Conservation (phyloP, 202 grass and related monocot genomes). For the Carex sylvatica region DNA sequence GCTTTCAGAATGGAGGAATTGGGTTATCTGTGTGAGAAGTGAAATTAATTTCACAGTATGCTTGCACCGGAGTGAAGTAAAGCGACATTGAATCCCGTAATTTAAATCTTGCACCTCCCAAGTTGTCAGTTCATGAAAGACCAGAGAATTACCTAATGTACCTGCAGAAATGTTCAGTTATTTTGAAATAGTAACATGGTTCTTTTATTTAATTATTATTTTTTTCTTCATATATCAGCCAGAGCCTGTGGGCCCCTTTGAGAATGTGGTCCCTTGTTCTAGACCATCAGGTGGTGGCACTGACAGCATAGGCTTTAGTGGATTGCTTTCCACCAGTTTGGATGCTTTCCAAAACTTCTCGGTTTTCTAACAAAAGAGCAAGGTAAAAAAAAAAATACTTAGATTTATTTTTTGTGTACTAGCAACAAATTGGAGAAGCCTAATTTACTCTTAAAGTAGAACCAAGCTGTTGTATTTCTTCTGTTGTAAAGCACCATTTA, state of each 20-base stretch:
- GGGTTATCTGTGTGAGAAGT: neutral
- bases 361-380: constrained; percentile 39
- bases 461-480: constrained; percentile 20
- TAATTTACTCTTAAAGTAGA: constrained; percentile 8
- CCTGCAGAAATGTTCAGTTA: neutral
- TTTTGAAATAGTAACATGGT: neutral
- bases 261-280: constrained; percentile 43
- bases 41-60: neutral
- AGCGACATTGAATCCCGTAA: neutral
- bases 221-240: constrained; percentile 36
- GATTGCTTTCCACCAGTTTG: constrained; percentile 54
- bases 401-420: neutral
- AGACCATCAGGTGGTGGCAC: constrained; percentile 43
- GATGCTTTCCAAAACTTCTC: constrained; percentile 84
- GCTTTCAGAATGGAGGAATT: neutral
- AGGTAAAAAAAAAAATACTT: neutral
- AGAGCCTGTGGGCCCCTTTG: constrained; percentile 39
- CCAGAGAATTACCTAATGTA: neutral
- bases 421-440: neutral
- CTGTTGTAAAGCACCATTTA: neutral
- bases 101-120: neutral
- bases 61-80: neutral
- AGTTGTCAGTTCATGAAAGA: neutral
- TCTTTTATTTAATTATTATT: constrained; percentile 4
- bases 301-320: constrained; percentile 52